phyloP scores from a whole-genome alignment of 2,329 filamentous ascomycete species.

The Fusarium pilosicola region DNA sequence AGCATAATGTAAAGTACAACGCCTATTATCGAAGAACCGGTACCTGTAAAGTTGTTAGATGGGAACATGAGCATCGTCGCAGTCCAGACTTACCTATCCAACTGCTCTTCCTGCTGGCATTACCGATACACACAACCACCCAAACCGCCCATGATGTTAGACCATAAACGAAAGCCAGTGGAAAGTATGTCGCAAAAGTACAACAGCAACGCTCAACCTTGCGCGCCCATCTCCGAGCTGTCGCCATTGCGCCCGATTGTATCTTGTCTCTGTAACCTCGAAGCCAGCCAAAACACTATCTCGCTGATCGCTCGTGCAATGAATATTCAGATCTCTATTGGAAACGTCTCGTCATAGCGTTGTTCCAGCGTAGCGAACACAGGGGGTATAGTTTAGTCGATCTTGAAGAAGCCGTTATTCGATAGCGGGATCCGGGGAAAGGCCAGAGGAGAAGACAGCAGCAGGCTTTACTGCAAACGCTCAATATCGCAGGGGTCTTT shows the following conservation, averaged over 20 bases:
- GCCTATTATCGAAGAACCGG: constrained; percentile 68
- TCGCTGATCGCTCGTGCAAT: constrained; percentile 4
- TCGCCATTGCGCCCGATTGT: constrained; percentile 44
- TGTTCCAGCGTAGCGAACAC: constrained; percentile 20
- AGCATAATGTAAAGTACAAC: constrained; percentile 79
- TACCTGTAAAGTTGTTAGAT: constrained; percentile 53
- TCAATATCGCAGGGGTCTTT: neutral
- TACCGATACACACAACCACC: constrained; percentile 81
- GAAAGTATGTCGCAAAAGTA: constrained; percentile 80
- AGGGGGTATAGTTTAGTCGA: constrained; percentile 15
- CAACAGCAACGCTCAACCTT: constrained; percentile 87
- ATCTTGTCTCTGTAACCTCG: neutral
- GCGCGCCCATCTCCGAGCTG: constrained; percentile 72
- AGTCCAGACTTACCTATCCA: constrained; percentile 64
- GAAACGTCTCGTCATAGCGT: constrained; percentile 21
- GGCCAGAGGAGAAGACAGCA: neutral
- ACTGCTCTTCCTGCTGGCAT: constrained; percentile 59
- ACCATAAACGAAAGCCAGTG: constrained; percentile 88
- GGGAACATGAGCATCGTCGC: neutral
- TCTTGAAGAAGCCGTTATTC: constrained; percentile 20
- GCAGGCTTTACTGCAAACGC: neutral
- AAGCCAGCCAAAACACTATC: neutral
- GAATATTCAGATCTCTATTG: neutral
- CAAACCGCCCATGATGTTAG: constrained; percentile 95
- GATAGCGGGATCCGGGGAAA: neutral